phyloP scores from a whole-genome alignment of 352 stramenopile genomes.

The Globisporangium cylindrosporum region DNA sequence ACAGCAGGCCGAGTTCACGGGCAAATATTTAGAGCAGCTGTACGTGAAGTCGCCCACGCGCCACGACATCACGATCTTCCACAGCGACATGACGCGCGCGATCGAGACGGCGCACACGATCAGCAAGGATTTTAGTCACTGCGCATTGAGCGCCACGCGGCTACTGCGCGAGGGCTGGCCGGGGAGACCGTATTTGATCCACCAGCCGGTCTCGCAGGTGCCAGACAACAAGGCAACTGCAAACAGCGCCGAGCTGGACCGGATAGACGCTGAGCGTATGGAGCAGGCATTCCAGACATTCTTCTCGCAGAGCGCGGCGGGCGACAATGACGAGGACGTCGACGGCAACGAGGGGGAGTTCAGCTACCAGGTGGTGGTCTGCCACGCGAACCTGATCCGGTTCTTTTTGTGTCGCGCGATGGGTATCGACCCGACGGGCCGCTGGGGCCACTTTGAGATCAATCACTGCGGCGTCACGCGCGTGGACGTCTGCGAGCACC shows the following conservation, averaged over 20 bases:
- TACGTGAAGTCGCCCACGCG: slow-evolving; percentile 54
- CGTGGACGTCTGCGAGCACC: slow-evolving; percentile 67
- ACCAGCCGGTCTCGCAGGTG: slow-evolving; percentile 18
- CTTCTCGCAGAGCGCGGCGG: slow-evolving; percentile 29
- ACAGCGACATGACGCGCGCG: slow-evolving; percentile 75
- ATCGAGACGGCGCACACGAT: slow-evolving; percentile 74
- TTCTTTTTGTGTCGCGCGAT: slow-evolving; percentile 80
- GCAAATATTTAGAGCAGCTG: slow-evolving; percentile 58
- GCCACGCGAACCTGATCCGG: slow-evolving; percentile 81
- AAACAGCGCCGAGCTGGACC: slow-evolving; percentile 26
- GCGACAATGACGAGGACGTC: slow-evolving; percentile 26
- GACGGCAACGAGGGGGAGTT: slow-evolving; percentile 39
- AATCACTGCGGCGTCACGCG: slow-evolving; percentile 82
- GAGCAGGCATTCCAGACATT: slow-evolving; percentile 55
- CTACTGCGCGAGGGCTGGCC: slow-evolving; percentile 80
- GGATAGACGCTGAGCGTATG: slow-evolving; percentile 56
- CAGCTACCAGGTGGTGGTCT: slow-evolving; percentile 71
- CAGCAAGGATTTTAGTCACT: slow-evolving; percentile 42
- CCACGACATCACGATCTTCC: slow-evolving; percentile 56
- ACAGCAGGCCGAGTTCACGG: slow-evolving; percentile 68
- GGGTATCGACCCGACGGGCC: slow-evolving; percentile 46
- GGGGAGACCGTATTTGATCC: slow-evolving; percentile 51
- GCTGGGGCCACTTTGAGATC: slow-evolving; percentile 84
- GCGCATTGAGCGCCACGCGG: slow-evolving; percentile 34
- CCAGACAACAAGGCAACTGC: not conserved